A percentile compares a stretch with the other conserved stretches of the same genome.
These are phyloP conservation scores for Backusella macrospora DNA, from an alignment of 192 early-diverging fungal species.

Conservation along the genomic window DNA sequence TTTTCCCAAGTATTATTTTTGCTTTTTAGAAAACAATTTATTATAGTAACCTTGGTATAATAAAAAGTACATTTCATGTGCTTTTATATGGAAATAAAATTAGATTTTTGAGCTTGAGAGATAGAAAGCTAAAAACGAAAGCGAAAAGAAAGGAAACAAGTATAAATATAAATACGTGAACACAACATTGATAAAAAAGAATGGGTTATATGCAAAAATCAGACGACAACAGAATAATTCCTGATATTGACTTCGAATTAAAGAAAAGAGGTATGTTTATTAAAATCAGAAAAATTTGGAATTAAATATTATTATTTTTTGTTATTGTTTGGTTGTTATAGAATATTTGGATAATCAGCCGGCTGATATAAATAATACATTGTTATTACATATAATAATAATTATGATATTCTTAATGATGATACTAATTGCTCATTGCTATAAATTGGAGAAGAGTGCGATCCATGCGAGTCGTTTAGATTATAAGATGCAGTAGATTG, in stretches of 20 bases:
- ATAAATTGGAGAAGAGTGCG: conserved; percentile 7
- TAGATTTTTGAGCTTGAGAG: background rate
- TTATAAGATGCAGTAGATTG: conserved; percentile 8
- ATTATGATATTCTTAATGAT: background rate
- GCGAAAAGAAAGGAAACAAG: background rate
- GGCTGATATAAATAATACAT: background rate
- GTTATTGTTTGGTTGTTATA: background rate
- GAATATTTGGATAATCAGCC: background rate
- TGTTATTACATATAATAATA: background rate
- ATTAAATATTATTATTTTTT: conserved; percentile 1
- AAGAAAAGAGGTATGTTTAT: background rate
- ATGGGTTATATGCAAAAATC: background rate
- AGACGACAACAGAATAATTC: background rate
- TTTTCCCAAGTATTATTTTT: too few species aligned
- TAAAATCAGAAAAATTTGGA: conserved; percentile 1
- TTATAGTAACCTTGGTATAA: background rate
- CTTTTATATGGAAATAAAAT: background rate
- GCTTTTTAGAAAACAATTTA: too few species aligned
- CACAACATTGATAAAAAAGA: background rate
- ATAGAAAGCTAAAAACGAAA: background rate
- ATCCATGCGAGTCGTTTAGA: background rate
- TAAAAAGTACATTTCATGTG: background rate
- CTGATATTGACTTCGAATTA: background rate
- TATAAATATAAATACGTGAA: background rate
- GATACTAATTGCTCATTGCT: conserved; percentile 1